Evolutionary conservation across 768 basidiomycete species (phyloP).

Genomic region (Lactarius hengduanensis): DNA sequence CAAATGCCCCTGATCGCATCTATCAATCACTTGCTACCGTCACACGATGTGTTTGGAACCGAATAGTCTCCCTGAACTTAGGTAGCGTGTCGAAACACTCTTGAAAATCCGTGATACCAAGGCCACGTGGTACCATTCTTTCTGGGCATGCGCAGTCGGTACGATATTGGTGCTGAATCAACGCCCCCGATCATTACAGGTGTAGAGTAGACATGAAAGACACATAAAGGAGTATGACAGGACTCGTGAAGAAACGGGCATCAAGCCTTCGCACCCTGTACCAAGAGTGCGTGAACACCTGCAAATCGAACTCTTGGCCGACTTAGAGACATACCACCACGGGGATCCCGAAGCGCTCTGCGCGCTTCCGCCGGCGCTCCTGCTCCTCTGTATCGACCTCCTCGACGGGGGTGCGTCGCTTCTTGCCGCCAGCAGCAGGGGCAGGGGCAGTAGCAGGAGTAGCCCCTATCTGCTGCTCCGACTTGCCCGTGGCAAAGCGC

Average conservation of each 20-base stretch:
- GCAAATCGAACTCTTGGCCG: neutral
- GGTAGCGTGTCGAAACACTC: no score
- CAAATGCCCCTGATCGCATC: no score
- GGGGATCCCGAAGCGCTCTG: slow-evolving; percentile 26
- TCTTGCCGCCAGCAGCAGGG: slow-evolving; percentile 28
- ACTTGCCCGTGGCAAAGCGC: slow-evolving; percentile 47
- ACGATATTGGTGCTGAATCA: neutral
- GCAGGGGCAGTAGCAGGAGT: neutral
- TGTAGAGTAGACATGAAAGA: slow-evolving; percentile 11
- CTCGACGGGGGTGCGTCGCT: slow-evolving; percentile 39
- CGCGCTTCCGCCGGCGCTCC: slow-evolving; percentile 28
- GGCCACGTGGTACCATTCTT: neutral
- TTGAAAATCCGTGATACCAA: no score
- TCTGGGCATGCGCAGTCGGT: neutral
- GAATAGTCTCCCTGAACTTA: neutral
- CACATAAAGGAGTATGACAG: neutral
- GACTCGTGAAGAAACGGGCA: neutral
- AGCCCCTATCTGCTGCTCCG: slow-evolving; percentile 15
- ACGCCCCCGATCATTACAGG: slow-evolving; percentile 9
- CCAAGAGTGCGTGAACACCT: slow-evolving; percentile 2
- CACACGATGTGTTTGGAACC: neutral
- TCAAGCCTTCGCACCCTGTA: slow-evolving; percentile 24
- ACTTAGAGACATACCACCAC: slow-evolving; percentile 12
- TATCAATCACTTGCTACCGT: neutral
- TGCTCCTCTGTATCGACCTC: slow-evolving; percentile 26